A percentile compares a stretch with the other conserved stretches of the same genome.
These are phyloP conservation scores for Corchorus olitorius DNA, from an alignment of 345 rosid genomes.

Conservation along the genomic window DNA sequence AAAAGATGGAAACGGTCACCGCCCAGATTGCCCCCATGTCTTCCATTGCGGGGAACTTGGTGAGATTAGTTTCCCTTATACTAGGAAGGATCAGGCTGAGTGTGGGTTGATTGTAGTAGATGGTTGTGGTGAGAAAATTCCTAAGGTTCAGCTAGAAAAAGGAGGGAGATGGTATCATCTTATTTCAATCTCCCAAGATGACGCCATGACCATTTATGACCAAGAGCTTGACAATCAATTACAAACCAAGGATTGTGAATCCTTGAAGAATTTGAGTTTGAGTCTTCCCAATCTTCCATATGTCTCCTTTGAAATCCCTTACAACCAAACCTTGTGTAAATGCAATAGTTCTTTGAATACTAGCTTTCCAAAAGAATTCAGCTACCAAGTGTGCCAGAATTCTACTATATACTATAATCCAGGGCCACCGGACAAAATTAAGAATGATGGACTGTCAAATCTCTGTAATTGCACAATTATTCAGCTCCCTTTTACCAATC, in stretches of 20 bases:
- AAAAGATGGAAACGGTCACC: neutral
- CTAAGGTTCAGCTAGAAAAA: slow-evolving; percentile 35
- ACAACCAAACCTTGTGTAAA: slow-evolving; percentile 24
- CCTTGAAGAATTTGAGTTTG: slow-evolving; percentile 32
- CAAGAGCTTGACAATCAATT: slow-evolving; percentile 22
- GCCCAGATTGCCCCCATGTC: neutral
- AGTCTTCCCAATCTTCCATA: slow-evolving; percentile 36
- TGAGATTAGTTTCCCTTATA: slow-evolving; percentile 28
- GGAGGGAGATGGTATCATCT: slow-evolving; percentile 29
- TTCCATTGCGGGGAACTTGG: slow-evolving; percentile 30
- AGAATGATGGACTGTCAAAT: neutral
- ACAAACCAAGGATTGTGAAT: slow-evolving; percentile 16
- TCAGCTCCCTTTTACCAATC: neutral
- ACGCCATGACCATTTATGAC: slow-evolving; percentile 23
- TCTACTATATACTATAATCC: neutral
- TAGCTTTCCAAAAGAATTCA: neutral
- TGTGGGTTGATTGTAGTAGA: slow-evolving; percentile 38
- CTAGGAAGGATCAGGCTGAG: neutral
- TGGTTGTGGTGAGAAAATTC: slow-evolving; percentile 15
- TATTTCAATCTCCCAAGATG: slow-evolving; percentile 31
- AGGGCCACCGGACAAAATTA: neutral
- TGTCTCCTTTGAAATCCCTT: slow-evolving; percentile 7
- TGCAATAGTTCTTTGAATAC: slow-evolving; percentile 19
- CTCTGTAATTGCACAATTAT: neutral
- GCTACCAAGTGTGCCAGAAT: slow-evolving; percentile 16